Percentiles rank a stretch among this genome's conserved stretches.
phyloP scores from a whole-genome alignment of 192 early-diverging fungal genomes.

The Backusella circina region DNA sequence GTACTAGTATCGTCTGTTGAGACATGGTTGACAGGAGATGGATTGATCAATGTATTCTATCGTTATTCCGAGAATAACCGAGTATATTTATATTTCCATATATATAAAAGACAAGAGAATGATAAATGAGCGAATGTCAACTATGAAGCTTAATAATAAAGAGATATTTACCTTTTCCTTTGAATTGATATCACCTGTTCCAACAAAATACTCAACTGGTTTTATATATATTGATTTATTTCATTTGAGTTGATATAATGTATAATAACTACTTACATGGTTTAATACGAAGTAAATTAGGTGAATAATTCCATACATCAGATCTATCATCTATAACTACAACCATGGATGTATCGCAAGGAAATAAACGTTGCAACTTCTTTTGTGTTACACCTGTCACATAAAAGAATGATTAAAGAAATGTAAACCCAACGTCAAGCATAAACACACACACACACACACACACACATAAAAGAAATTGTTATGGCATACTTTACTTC shows the following conservation, averaged over 20 bases:
- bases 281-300: conserved; percentile 83
- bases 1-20: background rate
- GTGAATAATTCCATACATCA: conserved; percentile 92
- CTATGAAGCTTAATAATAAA: too few relatives aligned
- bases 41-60: background rate
- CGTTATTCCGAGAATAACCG: background rate
- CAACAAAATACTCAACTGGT: conserved; percentile 88
- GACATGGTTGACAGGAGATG: background rate
- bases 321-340: conserved; percentile 93
- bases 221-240: background rate
- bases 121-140: too few relatives aligned
- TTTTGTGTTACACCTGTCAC: conserved; percentile 68
- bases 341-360: conserved; percentile 94
- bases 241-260: background rate
- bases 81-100: background rate
- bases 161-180: background rate
- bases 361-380: conserved; percentile 82
- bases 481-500: conserved; percentile 50
- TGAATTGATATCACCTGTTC: conserved; percentile 94
- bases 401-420: background rate
- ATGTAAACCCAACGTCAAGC: background rate
- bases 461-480: background rate
- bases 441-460: background rate
- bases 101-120: too few relatives aligned
- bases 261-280: conserved; percentile 65